Conservation (phyloP, 352 stramenopile genomes). For the Globisporangium middletonii region DNA sequence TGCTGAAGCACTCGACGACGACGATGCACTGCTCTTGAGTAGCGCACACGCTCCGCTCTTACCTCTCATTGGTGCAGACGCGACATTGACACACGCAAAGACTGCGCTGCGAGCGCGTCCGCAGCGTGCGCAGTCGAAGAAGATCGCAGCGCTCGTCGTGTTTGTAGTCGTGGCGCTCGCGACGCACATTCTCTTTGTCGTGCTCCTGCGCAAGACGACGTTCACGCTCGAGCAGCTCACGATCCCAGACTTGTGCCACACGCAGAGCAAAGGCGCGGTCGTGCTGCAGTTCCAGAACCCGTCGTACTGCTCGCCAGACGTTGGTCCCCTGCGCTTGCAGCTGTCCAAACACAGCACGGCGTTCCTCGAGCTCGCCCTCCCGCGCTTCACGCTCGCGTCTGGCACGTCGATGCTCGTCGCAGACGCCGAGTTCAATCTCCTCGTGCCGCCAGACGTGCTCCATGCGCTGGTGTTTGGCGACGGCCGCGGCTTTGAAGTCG, state of each 20-base stretch:
- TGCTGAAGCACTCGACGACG: neutral
- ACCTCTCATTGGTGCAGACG: neutral
- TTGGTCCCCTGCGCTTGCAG: constrained; percentile 48
- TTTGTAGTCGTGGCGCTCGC: constrained; percentile 30
- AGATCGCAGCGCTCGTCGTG: constrained; percentile 14
- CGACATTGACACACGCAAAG: neutral
- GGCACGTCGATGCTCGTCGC: constrained; percentile 45
- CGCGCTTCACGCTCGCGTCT: constrained; percentile 46
- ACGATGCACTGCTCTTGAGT: neutral
- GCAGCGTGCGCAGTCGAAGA: constrained; percentile 2
- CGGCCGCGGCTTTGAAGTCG: constrained; percentile 32
- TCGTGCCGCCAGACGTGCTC: constrained; percentile 36
- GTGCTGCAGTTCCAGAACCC: constrained; percentile 66
- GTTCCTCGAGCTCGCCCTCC: constrained; percentile 42
- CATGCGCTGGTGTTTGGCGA: constrained; percentile 49
- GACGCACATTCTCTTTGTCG: constrained; percentile 60
- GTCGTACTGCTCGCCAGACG: constrained; percentile 61
- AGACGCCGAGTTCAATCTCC: constrained; percentile 36
- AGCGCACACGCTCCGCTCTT: neutral
- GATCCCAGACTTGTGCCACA: constrained; percentile 68
- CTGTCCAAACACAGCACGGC: constrained; percentile 47
- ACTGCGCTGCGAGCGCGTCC: neutral
- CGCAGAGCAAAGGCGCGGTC: constrained; percentile 35
- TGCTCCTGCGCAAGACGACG: constrained; percentile 54
- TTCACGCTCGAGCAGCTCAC: constrained; percentile 49